phyloP scores from a whole-genome alignment of 192 early-diverging fungal species.

The Dissophora globulifera region DNA sequence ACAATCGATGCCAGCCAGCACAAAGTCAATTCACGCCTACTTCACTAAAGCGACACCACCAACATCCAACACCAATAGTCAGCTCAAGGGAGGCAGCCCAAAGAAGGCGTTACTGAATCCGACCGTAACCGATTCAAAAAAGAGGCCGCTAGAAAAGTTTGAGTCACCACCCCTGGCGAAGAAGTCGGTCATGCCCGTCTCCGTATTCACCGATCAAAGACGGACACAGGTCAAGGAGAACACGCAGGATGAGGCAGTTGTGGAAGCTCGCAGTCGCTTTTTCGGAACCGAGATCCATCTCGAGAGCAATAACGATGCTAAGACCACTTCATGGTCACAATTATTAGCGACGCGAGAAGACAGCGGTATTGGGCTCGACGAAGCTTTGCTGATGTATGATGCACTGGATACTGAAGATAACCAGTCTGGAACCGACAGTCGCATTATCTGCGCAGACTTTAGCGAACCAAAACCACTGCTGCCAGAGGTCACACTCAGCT shows the following conservation, averaged over 20 bases:
- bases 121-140: not conserved
- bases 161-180: too few relatives aligned
- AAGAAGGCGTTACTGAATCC: not conserved
- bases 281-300: conserved; percentile 22
- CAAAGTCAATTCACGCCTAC: conserved; percentile 23
- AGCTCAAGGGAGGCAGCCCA: not conserved
- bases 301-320: not conserved
- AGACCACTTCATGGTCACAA: not conserved
- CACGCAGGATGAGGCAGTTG: not conserved
- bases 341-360: conserved; percentile 11
- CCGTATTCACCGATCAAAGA: not conserved
- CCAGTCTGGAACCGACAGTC: too few relatives aligned
- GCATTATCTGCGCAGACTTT: too few relatives aligned
- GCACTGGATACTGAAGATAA: not conserved
- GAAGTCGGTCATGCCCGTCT: not conserved
- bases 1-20: not conserved
- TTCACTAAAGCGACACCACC: not conserved
- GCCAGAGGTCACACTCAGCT: not conserved
- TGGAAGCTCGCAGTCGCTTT: conserved; percentile 40
- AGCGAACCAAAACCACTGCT: not conserved
- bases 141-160: conserved; percentile 8
- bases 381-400: not conserved
- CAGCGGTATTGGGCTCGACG: conserved; percentile 29
- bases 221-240: not conserved
- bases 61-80: not conserved